These are phyloP conservation scores for Acanthamoeba royreba DNA, from an alignment of 208 protist genomes.

Conservation along the genomic window DNA sequence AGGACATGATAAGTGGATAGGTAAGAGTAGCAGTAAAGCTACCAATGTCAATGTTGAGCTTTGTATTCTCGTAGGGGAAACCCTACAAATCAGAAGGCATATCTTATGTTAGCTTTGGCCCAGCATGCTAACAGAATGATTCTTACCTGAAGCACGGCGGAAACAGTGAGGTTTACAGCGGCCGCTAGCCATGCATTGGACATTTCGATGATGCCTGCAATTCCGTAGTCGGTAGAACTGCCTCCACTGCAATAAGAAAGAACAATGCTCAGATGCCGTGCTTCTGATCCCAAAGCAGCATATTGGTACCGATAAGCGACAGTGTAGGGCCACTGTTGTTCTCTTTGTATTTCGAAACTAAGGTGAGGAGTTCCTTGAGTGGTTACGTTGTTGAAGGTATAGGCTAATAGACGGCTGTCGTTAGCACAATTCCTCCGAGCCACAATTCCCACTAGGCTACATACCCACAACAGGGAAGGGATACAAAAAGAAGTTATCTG, in stretches of 20 bases:
- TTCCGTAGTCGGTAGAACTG: not conserved
- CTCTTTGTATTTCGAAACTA: not conserved
- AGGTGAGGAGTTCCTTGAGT: not conserved
- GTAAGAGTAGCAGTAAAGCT: conserved; percentile 10
- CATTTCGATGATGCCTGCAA: not conserved
- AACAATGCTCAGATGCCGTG: not conserved
- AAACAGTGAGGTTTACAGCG: not conserved
- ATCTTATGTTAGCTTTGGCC: not conserved
- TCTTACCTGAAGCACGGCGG: not conserved
- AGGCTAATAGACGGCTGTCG: not conserved
- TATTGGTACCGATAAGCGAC: not conserved
- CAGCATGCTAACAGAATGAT: not conserved
- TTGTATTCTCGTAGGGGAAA: not conserved
- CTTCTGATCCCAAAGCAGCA: too few species aligned
- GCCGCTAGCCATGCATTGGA: not conserved
- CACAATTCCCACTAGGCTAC: not conserved
- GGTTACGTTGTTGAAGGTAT: not conserved
- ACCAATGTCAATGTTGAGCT: conserved; percentile 5
- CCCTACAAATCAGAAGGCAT: not conserved
- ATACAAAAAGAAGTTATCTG: not conserved
- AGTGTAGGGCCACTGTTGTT: not conserved
- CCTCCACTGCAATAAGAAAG: not conserved
- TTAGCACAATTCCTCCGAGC: not conserved
- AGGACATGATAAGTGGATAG: conserved; percentile 42
- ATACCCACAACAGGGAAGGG: not conserved